Evolutionary conservation across 1,284 basidiomycete species (phyloP).

Genomic region (Pterulicium gracile): DNA sequence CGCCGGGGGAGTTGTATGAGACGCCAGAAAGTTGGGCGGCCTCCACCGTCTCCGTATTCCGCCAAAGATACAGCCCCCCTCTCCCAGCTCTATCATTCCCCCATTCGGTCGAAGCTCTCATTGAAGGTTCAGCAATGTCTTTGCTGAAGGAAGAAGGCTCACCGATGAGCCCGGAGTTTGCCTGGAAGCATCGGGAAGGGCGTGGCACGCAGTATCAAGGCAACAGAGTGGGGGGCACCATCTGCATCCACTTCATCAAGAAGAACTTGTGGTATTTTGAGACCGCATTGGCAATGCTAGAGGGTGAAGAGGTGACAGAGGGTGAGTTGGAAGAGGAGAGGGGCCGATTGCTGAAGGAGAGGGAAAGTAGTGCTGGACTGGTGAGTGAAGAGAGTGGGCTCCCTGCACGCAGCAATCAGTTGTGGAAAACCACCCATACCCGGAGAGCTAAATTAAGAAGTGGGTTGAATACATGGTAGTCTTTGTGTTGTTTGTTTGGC

Average conservation of each 20-base stretch:
- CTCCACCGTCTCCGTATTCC: constrained; percentile 84
- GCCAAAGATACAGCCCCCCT: constrained; percentile 69
- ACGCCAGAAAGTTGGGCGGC: constrained; percentile 56
- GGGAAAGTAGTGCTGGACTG: background rate
- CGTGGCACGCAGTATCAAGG: constrained; percentile 54
- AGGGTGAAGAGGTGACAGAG: constrained; percentile 52
- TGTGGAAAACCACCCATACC: background rate
- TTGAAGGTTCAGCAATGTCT: constrained; percentile 85
- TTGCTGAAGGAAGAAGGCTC: constrained; percentile 51
- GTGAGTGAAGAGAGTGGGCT: background rate
- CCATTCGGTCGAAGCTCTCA: constrained; percentile 83
- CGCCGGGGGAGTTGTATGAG: constrained; percentile 17
- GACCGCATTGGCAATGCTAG: constrained; percentile 80
- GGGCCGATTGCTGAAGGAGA: background rate
- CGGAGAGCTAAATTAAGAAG: background rate
- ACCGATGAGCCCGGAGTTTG: constrained; percentile 42
- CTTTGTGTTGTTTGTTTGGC: too few species aligned
- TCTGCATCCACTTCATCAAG: constrained; percentile 96
- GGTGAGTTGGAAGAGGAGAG: constrained; percentile 1
- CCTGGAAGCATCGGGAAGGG: constrained; percentile 66
- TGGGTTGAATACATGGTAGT: constrained; percentile 10
- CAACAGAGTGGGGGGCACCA: constrained; percentile 78
- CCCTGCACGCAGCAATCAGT: background rate
- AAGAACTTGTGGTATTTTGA: constrained; percentile 95
- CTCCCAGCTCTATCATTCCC: constrained; percentile 52